Conservation (phyloP, 352 stramenopile species). For the Pythium biforme region DNA sequence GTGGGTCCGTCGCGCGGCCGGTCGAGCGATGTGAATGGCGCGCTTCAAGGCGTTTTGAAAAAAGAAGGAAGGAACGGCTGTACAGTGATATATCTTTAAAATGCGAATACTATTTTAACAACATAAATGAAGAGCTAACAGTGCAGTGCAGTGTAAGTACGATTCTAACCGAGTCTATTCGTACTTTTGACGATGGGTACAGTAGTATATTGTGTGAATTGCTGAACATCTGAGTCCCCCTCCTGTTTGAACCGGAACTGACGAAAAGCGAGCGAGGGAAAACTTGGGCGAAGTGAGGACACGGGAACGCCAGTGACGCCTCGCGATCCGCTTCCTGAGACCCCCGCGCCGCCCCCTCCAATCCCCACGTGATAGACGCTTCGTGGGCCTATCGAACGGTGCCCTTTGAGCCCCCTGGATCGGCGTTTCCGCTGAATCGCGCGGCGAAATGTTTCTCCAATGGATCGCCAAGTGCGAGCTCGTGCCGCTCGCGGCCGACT, state of each 20-base stretch:
- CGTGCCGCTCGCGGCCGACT: constrained; percentile 58
- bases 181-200: too few species aligned
- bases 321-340: not conserved
- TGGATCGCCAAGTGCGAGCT: constrained; percentile 90
- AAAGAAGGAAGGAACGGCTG: constrained; percentile 10
- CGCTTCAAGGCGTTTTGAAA: constrained; percentile 27
- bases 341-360: not conserved
- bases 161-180: not conserved
- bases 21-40: constrained; percentile 16
- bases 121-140: not conserved
- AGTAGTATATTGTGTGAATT: not conserved
- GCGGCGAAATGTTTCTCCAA: constrained; percentile 69
- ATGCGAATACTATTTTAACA: constrained; percentile 6
- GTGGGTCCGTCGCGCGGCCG: not conserved
- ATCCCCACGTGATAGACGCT: not conserved
- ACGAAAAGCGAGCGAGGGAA: too few species aligned
- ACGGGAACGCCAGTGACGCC: not conserved
- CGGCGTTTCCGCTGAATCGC: not conserved
- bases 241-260: not conserved
- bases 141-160: too few species aligned
- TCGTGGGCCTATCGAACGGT: not conserved
- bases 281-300: not conserved
- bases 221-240: constrained; percentile 17
- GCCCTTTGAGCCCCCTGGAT: not conserved
- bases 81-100: constrained; percentile 7